Percentiles rank a stretch among this genome's conserved stretches.
Evolutionary conservation across 148 eudicot species (phyloP).

Genomic region (Selenicereus undatus): DNA sequence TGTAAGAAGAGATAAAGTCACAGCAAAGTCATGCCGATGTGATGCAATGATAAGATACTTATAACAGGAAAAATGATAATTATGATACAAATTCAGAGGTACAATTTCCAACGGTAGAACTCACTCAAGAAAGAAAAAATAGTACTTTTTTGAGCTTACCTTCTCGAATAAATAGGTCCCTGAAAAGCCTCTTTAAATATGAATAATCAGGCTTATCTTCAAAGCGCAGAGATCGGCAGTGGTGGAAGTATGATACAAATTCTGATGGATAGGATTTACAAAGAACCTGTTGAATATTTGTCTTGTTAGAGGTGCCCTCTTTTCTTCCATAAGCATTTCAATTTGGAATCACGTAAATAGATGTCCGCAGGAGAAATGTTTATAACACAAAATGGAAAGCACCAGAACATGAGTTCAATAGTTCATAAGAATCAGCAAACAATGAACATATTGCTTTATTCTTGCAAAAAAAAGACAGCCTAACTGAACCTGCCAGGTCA

Average conservation of each 20-base stretch:
- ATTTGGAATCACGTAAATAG: too few species aligned
- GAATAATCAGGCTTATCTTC: constrained; percentile 98
- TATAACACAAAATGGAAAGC: neutral
- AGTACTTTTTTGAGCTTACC: constrained; percentile 32
- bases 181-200: constrained; percentile 88
- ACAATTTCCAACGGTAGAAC: neutral
- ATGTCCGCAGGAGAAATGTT: neutral
- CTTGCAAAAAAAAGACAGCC: neutral
- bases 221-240: constrained; percentile 85
- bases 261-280: constrained; percentile 97
- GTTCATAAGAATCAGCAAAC: neutral
- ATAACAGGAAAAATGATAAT: neutral
- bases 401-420: neutral
- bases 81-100: neutral
- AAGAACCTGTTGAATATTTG: constrained; percentile 51
- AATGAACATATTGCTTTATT: neutral
- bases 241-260: constrained; percentile 89
- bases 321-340: neutral
- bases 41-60: neutral
- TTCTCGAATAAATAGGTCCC: constrained; percentile 94
- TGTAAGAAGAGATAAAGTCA: constrained; percentile 23
- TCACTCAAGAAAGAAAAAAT: neutral
- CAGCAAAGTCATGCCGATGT: neutral
- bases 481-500: neutral
- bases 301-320: constrained; percentile 13